phyloP scores from a whole-genome alignment of 75 land plant species.

The Selaginella moellendorffii region DNA sequence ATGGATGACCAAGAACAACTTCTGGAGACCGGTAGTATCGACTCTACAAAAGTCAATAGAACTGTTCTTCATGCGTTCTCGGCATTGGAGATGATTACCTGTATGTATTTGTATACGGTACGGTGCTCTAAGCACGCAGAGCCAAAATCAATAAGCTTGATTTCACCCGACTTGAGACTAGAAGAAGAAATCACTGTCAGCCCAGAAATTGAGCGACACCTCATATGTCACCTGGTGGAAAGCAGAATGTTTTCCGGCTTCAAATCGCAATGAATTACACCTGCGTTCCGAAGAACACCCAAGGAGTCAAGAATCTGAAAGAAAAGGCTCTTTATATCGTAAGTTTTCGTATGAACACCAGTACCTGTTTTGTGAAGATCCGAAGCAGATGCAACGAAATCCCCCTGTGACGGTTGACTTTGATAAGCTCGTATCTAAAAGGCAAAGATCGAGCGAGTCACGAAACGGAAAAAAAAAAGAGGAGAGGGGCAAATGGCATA shows the following conservation, averaged over 20 bases:
- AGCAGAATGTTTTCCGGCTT: conserved; percentile 98
- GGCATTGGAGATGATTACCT: conserved; percentile 31
- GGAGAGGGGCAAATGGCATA: too few relatives aligned
- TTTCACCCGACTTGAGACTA: conserved; percentile 53
- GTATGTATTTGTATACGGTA: conserved; percentile 90
- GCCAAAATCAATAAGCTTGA: conserved; percentile 95
- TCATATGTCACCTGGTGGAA: conserved; percentile 41
- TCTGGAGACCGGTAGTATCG: conserved; percentile 97
- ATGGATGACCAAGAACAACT: conserved; percentile 95
- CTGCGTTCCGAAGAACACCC: conserved; percentile 66
- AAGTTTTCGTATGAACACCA: neutral
- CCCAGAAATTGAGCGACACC: too few relatives aligned
- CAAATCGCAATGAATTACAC: conserved; percentile 91
- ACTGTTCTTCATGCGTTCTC: neutral
- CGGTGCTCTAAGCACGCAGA: conserved; percentile 87
- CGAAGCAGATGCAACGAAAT: conserved; percentile 58
- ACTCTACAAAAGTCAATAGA: conserved; percentile 45
- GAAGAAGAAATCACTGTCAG: neutral
- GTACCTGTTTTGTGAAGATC: conserved; percentile 79
- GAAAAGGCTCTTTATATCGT: neutral
- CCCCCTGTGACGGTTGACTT: conserved; percentile 57
- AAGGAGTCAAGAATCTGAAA: conserved; percentile 66
- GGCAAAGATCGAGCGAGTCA: conserved; percentile 5
- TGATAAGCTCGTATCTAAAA: conserved; percentile 74
- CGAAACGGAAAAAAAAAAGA: neutral